Conservation (phyloP, 768 basidiomycete species). For the Psilocybe subaeruginosa region DNA sequence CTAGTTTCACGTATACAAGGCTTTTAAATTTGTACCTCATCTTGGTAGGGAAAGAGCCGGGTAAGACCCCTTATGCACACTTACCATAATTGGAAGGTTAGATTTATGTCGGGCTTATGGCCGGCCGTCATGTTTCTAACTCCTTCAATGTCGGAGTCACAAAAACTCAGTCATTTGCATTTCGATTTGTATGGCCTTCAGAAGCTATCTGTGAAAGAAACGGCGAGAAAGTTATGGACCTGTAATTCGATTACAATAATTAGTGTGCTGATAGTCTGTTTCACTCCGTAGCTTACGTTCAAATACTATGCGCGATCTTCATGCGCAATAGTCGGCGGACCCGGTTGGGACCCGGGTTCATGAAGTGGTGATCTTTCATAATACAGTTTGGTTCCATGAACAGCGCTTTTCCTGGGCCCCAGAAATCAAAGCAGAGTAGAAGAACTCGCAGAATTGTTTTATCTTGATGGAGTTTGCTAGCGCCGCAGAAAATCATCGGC, state of each 20-base stretch:
- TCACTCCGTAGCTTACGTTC: too few relatives aligned
- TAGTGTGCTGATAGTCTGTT: too few relatives aligned
- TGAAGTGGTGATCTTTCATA: background rate
- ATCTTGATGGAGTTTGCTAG: background rate
- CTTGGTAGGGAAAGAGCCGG: background rate
- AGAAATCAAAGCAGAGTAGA: background rate
- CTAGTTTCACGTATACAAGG: background rate
- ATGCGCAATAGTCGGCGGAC: background rate
- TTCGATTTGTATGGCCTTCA: background rate
- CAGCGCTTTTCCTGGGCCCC: too few relatives aligned
- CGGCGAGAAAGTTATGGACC: too few relatives aligned
- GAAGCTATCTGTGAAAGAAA: too few relatives aligned
- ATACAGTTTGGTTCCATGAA: background rate
- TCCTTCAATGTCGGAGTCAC: background rate
- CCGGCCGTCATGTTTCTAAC: background rate
- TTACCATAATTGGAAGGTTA: background rate
- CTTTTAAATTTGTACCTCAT: background rate
- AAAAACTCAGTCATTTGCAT: background rate
- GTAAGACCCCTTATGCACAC: background rate
- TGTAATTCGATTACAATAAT: too few relatives aligned
- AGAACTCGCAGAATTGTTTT: background rate
- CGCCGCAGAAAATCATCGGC: background rate
- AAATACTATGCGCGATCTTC: too few relatives aligned
- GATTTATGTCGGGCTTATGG: background rate
- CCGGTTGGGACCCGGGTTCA: background rate